Conservation (phyloP, 257 asterid genomes). For the Nicotiana sylvestris region DNA sequence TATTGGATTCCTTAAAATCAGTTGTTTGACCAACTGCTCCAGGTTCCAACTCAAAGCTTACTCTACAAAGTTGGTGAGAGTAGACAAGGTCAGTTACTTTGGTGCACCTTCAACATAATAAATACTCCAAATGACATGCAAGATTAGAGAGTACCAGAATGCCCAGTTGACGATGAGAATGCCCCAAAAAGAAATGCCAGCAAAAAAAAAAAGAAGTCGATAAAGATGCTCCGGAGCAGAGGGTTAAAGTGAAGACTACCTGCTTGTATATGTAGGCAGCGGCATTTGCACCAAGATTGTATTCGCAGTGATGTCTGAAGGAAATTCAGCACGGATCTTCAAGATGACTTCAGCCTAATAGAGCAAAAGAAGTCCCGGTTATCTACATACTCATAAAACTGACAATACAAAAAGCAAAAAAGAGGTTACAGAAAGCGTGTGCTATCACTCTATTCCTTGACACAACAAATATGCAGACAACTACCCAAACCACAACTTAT, state of each 20-base stretch:
- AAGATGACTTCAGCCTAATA: constrained; percentile 91
- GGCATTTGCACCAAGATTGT: constrained; percentile 91
- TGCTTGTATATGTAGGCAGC: constrained; percentile 80
- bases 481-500: not conserved
- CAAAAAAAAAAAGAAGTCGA: not conserved
- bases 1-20: constrained; percentile 87
- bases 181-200: not conserved
- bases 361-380: constrained; percentile 19
- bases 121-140: not conserved
- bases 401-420: not conserved
- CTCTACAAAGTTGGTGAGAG: constrained; percentile 40
- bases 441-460: not conserved
- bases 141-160: not conserved
- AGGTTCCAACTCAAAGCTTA: constrained; percentile 86
- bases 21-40: constrained; percentile 88
- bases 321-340: constrained; percentile 94
- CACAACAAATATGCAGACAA: not conserved
- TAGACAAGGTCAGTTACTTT: not conserved
- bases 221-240: not conserved
- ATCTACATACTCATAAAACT: constrained; percentile 17
- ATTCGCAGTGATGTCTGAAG: constrained; percentile 79
- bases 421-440: not conserved
- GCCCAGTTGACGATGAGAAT: not conserved
- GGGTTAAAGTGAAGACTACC: constrained; percentile 35
- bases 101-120: not conserved